Evolutionary conservation across 257 asterid species (phyloP), one percentile per base, ranked within the genome.

Genomic region (Jaltomata sinuosa): DNA sequence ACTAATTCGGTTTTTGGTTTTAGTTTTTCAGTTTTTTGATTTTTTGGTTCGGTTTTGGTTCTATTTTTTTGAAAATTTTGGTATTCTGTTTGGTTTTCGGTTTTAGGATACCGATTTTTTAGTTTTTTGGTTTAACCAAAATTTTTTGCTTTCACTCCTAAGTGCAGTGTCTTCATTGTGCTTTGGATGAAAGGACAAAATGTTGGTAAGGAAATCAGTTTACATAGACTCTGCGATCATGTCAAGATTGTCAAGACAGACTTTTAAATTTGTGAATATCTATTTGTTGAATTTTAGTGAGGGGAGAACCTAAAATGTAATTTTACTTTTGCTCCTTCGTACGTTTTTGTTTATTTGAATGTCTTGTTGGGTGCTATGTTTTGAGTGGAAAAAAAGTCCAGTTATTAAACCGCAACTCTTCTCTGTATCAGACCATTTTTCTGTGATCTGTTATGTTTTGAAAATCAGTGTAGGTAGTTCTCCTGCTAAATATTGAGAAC

Each of bases 261-360:
- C 81, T 45, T 88, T 87, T 83, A 18, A 80, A 81, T 76, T 76
- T 91, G 90, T 93, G 92, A 88, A 91, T 89, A 90, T 85, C 77
- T 49, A 27, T 77, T 77, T 69, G 88, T 81, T 64, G 54, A 59
- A 65, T 80, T 14, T 74, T 86, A 85, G 87, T 84, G 71, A 49
- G 69, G 40, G 83, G 55, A 42, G 81, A 72, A 79, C n/a, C 80
- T 82, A 90, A 55, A 80, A 65, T 88, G 92, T 89, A 49, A 77
- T 77, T 76, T 49, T 49, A 27, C 18, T 49, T 76, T 3, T 77
- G 62, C 42, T 27, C 45, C 62, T 27, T 77, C 27, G 62, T 16
- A 77, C 12, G 3, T 49, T 76, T 67, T 32, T 18, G 8, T 34
- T 16, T 34, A 34, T 18, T 68, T 68, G 49, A 68, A 5, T 9